Evolutionary conservation across 2,329 filamentous ascomycete genomes (phyloP).

Genomic region (Colletotrichum cuscutae): DNA sequence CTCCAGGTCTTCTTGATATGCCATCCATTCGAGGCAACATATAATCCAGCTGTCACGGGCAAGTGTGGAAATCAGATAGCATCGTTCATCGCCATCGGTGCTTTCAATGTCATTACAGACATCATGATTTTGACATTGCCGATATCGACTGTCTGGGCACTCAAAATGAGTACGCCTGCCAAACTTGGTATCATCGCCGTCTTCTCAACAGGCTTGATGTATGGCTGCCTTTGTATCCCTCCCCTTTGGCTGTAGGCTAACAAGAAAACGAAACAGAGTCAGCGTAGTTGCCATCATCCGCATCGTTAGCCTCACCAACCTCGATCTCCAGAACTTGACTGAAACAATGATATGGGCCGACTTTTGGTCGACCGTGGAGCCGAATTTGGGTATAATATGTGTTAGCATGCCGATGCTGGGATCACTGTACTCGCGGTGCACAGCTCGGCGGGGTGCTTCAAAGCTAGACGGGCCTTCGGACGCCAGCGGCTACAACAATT

Average conservation of each 20-base stretch:
- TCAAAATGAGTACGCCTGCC: conserved; percentile 44
- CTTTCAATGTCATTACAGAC: conserved; percentile 51
- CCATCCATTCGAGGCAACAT: conserved; percentile 38
- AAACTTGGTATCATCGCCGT: conserved; percentile 42
- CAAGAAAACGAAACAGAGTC: conserved; percentile 22
- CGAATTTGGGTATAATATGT: conserved; percentile 38
- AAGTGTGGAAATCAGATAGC: conserved; percentile 48
- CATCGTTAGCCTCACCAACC: conserved; percentile 36
- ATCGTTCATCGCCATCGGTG: conserved; percentile 50
- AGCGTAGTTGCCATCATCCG: conserved; percentile 39
- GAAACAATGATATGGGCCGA: conserved; percentile 38
- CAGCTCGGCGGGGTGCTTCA: background rate
- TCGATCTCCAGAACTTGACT: conserved; percentile 39
- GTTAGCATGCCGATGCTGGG: conserved; percentile 38
- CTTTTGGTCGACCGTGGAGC: conserved; percentile 39
- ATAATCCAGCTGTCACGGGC: conserved; percentile 40
- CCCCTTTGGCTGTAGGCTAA: background rate
- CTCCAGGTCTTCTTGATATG: conserved; percentile 42
- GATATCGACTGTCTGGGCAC: conserved; percentile 46
- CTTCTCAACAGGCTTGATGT: conserved; percentile 42
- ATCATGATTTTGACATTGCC: conserved; percentile 49
- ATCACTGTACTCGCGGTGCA: background rate
- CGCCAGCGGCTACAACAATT: background rate
- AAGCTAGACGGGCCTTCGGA: background rate
- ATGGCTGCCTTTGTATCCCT: background rate